Conservation (phyloP, 2,329 filamentous ascomycete species). For the Hyphodiscus sp. region DNA sequence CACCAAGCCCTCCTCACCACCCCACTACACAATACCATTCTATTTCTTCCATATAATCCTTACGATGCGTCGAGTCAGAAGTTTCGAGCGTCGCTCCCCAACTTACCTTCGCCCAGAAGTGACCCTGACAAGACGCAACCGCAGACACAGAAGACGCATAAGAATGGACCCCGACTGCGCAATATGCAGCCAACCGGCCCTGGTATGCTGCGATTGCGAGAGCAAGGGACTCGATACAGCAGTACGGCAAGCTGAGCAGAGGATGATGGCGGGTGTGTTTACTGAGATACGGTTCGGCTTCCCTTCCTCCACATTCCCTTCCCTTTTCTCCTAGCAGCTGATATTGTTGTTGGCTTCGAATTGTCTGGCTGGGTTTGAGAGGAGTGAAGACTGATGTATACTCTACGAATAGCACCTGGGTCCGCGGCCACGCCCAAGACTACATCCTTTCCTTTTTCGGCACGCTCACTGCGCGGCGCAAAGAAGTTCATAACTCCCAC, state of each 20-base stretch:
- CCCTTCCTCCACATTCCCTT: slow-evolving; percentile 2
- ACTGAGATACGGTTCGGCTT: slow-evolving; percentile 53
- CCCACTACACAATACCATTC: not conserved
- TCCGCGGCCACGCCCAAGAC: slow-evolving; percentile 58
- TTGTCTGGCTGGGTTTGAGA: not conserved
- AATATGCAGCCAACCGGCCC: slow-evolving; percentile 56
- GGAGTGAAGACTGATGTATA: not conserved
- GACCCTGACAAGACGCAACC: slow-evolving; percentile 25
- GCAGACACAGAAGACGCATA: slow-evolving; percentile 37
- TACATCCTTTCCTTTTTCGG: slow-evolving; percentile 62
- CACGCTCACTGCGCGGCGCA: slow-evolving; percentile 54
- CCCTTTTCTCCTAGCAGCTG: not conserved
- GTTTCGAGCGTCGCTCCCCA: not conserved
- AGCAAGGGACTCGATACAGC: slow-evolving; percentile 57
- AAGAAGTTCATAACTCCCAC: slow-evolving; percentile 47
- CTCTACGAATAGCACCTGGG: slow-evolving; percentile 46
- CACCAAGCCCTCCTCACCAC: not conserved
- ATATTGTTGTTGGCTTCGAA: not conserved
- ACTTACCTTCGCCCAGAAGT: slow-evolving; percentile 15
- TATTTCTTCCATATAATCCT: not conserved
- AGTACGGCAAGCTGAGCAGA: slow-evolving; percentile 55
- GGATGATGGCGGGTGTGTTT: slow-evolving; percentile 58
- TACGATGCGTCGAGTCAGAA: not conserved
- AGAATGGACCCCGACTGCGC: slow-evolving; percentile 67
- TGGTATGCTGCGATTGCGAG: slow-evolving; percentile 57